Conservation (phyloP, 768 basidiomycete species). For the Tephrocybe sp. region DNA sequence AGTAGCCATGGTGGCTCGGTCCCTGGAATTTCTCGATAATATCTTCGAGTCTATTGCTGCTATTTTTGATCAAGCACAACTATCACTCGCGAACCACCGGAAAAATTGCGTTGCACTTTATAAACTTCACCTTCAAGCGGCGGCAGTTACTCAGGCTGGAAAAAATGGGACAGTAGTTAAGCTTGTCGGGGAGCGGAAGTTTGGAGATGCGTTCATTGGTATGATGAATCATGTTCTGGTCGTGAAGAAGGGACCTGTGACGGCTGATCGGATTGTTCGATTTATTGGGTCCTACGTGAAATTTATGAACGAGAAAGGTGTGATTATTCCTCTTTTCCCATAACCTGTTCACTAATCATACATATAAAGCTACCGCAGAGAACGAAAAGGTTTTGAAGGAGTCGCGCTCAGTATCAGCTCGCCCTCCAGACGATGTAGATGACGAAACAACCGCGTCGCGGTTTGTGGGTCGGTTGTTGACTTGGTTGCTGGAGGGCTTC, state of each 20-base stretch:
- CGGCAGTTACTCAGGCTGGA: conserved; percentile 48
- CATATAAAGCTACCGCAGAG: conserved; percentile 27
- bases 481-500: conserved; percentile 81
- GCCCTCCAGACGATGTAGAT: conserved; percentile 48
- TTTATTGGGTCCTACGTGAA: conserved; percentile 85
- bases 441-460: conserved; percentile 71
- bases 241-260: conserved; percentile 83
- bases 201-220: conserved; percentile 73
- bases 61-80: conserved; percentile 80
- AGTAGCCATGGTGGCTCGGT: conserved; percentile 23
- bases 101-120: conserved; percentile 89
- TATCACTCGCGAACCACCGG: conserved; percentile 82
- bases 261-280: conserved; percentile 83
- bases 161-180: conserved; percentile 48
- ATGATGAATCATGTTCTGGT: conserved; percentile 71
- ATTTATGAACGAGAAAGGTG: conserved; percentile 83
- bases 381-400: conserved; percentile 28
- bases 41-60: conserved; percentile 35
- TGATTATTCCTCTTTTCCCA: conserved; percentile 18
- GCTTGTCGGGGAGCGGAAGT: conserved; percentile 75
- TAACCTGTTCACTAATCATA: not conserved
- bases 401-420: conserved; percentile 21
- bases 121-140: conserved; percentile 76
- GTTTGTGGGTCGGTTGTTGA: conserved; percentile 66
- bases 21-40: conserved; percentile 25